Conservation (phyloP, 345 rosid genomes). For the Eucalyptus regnans region DNA sequence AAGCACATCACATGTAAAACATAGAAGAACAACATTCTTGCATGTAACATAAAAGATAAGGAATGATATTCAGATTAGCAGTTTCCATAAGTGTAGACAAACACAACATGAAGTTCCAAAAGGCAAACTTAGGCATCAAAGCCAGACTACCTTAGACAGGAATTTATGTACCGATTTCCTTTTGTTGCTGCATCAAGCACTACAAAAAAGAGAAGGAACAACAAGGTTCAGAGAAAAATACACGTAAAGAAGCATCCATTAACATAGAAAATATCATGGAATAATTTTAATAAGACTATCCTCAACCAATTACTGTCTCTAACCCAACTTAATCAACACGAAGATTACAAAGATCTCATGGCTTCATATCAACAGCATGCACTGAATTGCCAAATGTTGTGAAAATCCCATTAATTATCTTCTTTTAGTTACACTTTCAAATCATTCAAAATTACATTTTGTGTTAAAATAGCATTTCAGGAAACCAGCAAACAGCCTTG, state of each 20-base stretch:
- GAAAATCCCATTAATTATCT: not conserved
- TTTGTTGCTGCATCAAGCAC: conserved; percentile 86
- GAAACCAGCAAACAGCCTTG: not conserved
- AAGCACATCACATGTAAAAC: not conserved
- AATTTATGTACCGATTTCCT: conserved; percentile 87
- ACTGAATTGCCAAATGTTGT: not conserved
- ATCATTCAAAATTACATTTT: not conserved
- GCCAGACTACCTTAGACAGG: conserved; percentile 63
- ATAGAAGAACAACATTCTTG: not conserved
- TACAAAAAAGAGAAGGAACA: conserved; percentile 2
- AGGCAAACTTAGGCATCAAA: not conserved
- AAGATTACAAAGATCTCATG: not conserved
- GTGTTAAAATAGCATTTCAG: not conserved
- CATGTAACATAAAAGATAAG: not conserved
- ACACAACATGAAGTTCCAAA: not conserved
- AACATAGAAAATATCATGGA: not conserved
- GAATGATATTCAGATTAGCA: not conserved
- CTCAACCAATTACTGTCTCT: not conserved
- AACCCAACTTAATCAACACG: not conserved
- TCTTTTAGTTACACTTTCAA: not conserved
- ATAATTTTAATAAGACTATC: not conserved
- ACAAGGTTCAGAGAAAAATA: not conserved
- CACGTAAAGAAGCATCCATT: not conserved
- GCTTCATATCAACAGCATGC: not conserved
- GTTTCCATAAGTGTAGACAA: not conserved